These are phyloP conservation scores for Pouteria campechiana DNA, from an alignment of 179 eudicot genomes.

Conservation along the genomic window DNA sequence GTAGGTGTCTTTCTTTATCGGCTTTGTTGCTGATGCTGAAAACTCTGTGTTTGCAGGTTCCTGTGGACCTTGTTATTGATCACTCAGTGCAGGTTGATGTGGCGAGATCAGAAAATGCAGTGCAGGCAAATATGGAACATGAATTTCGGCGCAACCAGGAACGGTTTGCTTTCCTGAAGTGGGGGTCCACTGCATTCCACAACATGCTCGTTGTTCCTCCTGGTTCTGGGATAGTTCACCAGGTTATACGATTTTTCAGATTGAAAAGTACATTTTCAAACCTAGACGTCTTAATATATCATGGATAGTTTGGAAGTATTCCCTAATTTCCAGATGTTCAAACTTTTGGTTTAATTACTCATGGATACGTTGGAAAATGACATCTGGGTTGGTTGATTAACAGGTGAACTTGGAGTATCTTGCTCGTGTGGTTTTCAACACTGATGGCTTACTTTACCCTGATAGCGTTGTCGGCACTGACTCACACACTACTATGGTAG, in stretches of 20 bases:
- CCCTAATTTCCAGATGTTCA: no score
- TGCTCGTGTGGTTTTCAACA: conserved; percentile 49
- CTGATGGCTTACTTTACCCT: conserved; percentile 45
- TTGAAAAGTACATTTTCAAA: no score
- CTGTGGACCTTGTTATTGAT: conserved; percentile 60
- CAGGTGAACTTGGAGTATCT: conserved; percentile 60
- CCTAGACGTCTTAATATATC: no score
- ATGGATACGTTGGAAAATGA: no score
- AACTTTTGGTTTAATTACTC: no score
- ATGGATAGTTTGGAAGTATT: no score
- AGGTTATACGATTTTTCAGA: no score
- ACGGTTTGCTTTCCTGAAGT: conserved; percentile 56
- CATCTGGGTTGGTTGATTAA: background rate
- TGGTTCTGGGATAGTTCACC: conserved; percentile 68
- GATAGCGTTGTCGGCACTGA: conserved; percentile 67
- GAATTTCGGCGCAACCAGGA: conserved; percentile 58
- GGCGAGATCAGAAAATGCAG: conserved; percentile 55
- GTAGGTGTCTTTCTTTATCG: background rate
- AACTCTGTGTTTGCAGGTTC: conserved; percentile 29
- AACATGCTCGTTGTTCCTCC: conserved; percentile 75
- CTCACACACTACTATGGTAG: conserved; percentile 64
- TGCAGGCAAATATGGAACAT: conserved; percentile 48
- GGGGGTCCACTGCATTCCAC: conserved; percentile 59
- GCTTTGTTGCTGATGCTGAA: background rate
- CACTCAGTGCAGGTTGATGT: conserved; percentile 73